Base-by-base conservation (phyloP, 163 green algal genomes). In the Chloroidium sp. region DNA sequence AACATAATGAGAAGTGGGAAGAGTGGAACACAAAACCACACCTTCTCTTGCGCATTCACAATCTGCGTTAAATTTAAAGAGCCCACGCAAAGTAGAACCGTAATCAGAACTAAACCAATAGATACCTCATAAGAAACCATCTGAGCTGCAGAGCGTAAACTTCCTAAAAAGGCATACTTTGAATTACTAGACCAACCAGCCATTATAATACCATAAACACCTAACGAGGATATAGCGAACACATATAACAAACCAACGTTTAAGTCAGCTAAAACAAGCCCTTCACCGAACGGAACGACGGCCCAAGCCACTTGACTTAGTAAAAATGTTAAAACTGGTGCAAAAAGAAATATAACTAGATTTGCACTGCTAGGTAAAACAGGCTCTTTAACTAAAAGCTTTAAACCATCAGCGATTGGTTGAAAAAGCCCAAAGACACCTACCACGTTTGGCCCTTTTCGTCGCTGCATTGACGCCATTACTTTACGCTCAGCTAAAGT, bases 131-230 rank as follows among this genome's bases (percentile, higher is more conserved):
- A 91, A 74, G 83, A 90, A 85, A 93, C 86, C 88, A 92, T 92
- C 88, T 89, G 84, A 77, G 86, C 86, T 78, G 89, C 87, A 82
- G 82, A 90, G 81, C 87, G 85, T 77, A 90, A 85, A 82, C 85
- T 90, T 59, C 88, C 87, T 77, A 91, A 87, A 85, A 94, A 93
- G 75, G 85, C 86, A 85, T 92, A 94, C 89, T 92, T 91, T 84
- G 85, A 92, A 80, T 91, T 91, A 86, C 86, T 88, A 67, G 85
- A 84, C 88, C 89, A 94, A 82, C 90, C 90, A 75, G 87, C 87
- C 64, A 85, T 90, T 80, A 91, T 89, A 86, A 93, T 91, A 80
- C 89, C 89, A 88, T 93, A 94, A 75, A 92, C 90, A 75, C 88
- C 89, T 80, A 92, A 85, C 81, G 81, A 90, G 76, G 86, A 90